Percentiles rank a stretch among this genome's conserved stretches.
These are phyloP conservation scores for Sclerotinia spermophila DNA, from an alignment of 2,329 filamentous ascomycete genomes.

Conservation along the genomic window DNA sequence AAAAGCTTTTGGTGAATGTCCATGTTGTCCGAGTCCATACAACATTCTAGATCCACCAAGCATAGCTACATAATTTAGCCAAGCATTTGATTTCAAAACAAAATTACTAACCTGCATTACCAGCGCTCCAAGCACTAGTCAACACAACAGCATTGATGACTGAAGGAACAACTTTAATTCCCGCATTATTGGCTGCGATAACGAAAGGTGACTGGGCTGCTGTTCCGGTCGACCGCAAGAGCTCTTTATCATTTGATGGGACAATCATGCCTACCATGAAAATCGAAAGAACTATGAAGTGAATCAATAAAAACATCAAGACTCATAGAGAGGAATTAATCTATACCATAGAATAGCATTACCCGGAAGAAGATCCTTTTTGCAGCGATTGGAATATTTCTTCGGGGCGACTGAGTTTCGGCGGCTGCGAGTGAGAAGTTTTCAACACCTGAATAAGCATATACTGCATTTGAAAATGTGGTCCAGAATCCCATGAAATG, in stretches of 20 bases:
- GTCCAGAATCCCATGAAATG: conserved; percentile 51
- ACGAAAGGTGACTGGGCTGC: conserved; percentile 61
- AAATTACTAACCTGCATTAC: conserved; percentile 48
- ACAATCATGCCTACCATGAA: conserved; percentile 53
- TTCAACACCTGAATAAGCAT: conserved; percentile 49
- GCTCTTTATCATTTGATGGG: conserved; percentile 48
- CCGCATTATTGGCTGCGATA: conserved; percentile 65
- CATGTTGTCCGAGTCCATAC: conserved; percentile 53
- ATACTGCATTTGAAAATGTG: conserved; percentile 46
- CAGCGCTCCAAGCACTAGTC: conserved; percentile 66
- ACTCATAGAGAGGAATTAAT: accelerated
- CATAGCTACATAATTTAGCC: conserved; percentile 43
- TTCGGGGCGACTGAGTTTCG: conserved; percentile 51
- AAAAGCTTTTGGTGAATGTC: conserved; percentile 52
- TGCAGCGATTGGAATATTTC: conserved; percentile 50
- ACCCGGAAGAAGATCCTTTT: conserved; percentile 52
- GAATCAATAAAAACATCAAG: not conserved
- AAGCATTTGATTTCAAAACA: no score
- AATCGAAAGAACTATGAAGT: conserved; percentile 40
- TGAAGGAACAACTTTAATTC: conserved; percentile 63
- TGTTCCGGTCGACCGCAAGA: conserved; percentile 45
- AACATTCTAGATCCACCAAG: conserved; percentile 56
- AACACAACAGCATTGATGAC: conserved; percentile 76
- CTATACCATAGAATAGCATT: conserved; percentile 49
- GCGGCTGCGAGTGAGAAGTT: conserved; percentile 53